phyloP scores from a whole-genome alignment of 139 green algal genomes.

The Auxenochlorella pyrenoidosa region DNA sequence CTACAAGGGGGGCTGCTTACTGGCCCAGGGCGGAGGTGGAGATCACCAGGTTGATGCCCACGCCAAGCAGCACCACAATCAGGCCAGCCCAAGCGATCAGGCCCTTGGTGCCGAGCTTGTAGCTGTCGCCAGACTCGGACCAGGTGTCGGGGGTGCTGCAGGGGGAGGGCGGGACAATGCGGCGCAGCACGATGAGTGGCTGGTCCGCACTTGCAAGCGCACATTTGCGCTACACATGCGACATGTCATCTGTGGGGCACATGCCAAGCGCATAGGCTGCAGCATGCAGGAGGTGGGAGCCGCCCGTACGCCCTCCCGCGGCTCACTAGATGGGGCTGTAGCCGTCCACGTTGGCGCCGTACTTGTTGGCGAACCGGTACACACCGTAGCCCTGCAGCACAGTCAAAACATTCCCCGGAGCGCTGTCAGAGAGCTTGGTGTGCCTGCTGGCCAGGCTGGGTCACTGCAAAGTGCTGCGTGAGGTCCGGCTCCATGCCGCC shows the following conservation, averaged over 20 bases:
- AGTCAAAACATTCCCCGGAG: not conserved
- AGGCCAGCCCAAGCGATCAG: slow-evolving; percentile 87
- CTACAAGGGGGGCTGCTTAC: slow-evolving; percentile 26
- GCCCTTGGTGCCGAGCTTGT: slow-evolving; percentile 91
- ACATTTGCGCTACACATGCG: too few relatives aligned
- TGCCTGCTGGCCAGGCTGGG: too few relatives aligned
- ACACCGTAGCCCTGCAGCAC: slow-evolving; percentile 83
- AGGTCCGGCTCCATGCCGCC: too few relatives aligned
- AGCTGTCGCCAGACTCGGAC: slow-evolving; percentile 80
- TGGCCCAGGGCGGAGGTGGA: slow-evolving; percentile 74
- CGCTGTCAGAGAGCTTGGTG: too few relatives aligned
- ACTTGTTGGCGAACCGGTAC: slow-evolving; percentile 92
- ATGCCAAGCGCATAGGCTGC: too few relatives aligned
- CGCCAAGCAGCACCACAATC: slow-evolving; percentile 61
- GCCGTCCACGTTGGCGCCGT: slow-evolving; percentile 95
- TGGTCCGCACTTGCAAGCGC: too few relatives aligned
- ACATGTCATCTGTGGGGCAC: too few relatives aligned
- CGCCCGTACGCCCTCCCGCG: too few relatives aligned
- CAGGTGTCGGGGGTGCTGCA: slow-evolving; percentile 89
- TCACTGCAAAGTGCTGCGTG: too few relatives aligned
- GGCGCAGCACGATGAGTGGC: too few relatives aligned
- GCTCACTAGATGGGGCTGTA: slow-evolving; percentile 93
- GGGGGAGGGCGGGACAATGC: too few relatives aligned
- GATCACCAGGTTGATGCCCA: slow-evolving; percentile 87
- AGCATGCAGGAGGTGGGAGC: too few relatives aligned